Conservation (phyloP, 176 grass and related monocot species). For the Hyparrhenia diplandra region DNA sequence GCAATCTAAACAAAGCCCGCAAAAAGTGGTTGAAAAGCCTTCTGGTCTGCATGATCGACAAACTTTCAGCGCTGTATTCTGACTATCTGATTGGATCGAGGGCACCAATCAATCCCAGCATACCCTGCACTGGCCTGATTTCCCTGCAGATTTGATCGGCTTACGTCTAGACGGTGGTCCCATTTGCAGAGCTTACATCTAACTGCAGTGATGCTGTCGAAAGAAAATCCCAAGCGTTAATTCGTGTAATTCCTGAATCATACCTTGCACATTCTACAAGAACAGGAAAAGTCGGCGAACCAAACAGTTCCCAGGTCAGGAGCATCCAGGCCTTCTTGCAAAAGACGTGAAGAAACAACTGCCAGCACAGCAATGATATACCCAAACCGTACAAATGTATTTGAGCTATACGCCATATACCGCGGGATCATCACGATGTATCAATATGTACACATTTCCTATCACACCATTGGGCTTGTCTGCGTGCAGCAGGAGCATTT, state of each 20-base stretch:
- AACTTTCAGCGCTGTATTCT: background rate
- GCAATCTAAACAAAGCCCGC: too few relatives aligned
- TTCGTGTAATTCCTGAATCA: background rate
- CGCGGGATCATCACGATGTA: background rate
- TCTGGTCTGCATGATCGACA: too few relatives aligned
- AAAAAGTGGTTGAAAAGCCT: too few relatives aligned
- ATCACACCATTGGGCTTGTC: background rate
- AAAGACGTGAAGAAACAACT: background rate
- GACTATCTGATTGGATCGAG: background rate
- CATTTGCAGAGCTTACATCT: background rate
- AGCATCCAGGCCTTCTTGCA: background rate
- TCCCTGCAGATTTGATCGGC: conserved; percentile 4
- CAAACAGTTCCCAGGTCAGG: background rate
- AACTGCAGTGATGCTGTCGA: background rate
- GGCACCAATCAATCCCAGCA: background rate
- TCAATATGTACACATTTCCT: background rate
- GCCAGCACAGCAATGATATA: background rate
- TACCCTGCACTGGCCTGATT: background rate
- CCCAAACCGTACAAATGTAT: background rate
- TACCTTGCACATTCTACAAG: background rate
- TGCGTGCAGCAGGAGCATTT: conserved; percentile 5
- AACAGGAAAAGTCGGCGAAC: background rate
- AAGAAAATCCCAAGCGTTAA: background rate
- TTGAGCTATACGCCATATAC: background rate
- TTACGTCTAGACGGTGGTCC: background rate